A percentile compares a stretch with the other conserved stretches of the same genome.
These are phyloP conservation scores for Magnusiomyces fungicola DNA, from an alignment of 1,139 yeast genomes.

Conservation along the genomic window DNA sequence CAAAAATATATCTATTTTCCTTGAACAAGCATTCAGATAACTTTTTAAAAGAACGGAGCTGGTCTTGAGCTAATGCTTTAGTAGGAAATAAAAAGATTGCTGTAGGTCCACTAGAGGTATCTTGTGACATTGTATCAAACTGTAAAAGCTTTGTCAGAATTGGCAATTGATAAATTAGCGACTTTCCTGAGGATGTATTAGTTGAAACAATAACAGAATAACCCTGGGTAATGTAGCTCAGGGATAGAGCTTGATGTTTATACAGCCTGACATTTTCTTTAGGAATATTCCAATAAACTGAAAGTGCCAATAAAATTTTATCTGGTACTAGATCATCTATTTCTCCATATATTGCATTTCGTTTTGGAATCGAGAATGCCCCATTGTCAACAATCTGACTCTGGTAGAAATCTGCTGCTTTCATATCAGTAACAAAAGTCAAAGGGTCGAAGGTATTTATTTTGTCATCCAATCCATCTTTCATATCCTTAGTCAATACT, in stretches of 20 bases:
- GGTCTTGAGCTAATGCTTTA: constrained; percentile 96
- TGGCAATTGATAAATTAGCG: constrained; percentile 84
- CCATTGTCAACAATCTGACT: constrained; percentile 3
- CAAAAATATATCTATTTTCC: constrained; percentile 40
- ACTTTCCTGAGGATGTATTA: constrained; percentile 92
- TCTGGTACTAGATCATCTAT: neutral
- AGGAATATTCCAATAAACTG: constrained; percentile 33
- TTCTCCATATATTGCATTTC: neutral
- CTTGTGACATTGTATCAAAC: no score
- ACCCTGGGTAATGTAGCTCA: constrained; percentile 47
- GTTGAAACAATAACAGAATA: constrained; percentile 80
- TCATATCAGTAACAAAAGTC: neutral
- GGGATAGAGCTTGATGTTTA: constrained; percentile 73
- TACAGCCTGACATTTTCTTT: constrained; percentile 42
- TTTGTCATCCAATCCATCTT: neutral
- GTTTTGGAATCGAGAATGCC: neutral
- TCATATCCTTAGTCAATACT: neutral
- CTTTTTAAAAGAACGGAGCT: constrained; percentile 64
- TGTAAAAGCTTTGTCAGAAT: constrained; percentile 56
- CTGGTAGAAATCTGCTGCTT: neutral
- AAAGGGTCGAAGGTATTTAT: neutral
- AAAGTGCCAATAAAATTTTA: neutral
- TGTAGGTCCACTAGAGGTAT: no score
- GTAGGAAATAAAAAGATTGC: constrained; percentile 92
- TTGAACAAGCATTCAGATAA: constrained; percentile 36